Conservation (phyloP, 2,329 filamentous ascomycete genomes). For the Fusarium sublunatum region DNA sequence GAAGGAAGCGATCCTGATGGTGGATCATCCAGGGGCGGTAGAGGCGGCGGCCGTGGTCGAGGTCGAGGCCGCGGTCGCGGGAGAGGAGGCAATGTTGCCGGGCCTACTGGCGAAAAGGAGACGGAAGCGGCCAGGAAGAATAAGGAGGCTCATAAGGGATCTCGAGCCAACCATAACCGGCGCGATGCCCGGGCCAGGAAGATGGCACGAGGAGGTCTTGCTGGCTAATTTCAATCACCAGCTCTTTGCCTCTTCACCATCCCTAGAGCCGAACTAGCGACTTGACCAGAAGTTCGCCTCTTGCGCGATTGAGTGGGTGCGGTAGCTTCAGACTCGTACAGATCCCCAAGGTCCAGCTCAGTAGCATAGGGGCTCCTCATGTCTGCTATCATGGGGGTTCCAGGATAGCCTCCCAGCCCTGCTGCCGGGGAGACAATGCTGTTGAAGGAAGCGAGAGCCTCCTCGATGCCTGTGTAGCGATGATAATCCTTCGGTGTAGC, state of each 20-base stretch:
- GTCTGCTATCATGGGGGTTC: conserved; percentile 50
- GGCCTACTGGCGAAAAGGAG: conserved; percentile 74
- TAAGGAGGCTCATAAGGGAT: conserved; percentile 86
- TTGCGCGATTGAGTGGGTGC: conserved; percentile 34
- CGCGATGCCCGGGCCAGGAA: conserved; percentile 76
- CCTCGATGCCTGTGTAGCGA: conserved; percentile 51
- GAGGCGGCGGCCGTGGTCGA: conserved; percentile 59
- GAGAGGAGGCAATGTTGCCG: conserved; percentile 70
- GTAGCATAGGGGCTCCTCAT: conserved; percentile 55
- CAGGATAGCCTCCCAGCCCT: conserved; percentile 18
- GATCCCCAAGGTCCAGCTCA: conserved; percentile 51
- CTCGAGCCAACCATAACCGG: conserved; percentile 86
- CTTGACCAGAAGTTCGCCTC: conserved; percentile 15
- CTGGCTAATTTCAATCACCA: conserved; percentile 45
- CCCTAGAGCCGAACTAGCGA: conserved; percentile 1
- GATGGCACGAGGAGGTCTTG: conserved; percentile 66
- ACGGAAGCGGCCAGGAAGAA: conserved; percentile 76
- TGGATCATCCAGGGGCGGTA: conserved; percentile 58
- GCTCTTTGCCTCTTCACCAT: conserved; percentile 39
- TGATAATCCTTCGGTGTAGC: conserved; percentile 55
- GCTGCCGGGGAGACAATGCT: conserved; percentile 43
- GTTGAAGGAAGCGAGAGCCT: conserved; percentile 51
- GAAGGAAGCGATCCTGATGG: conserved; percentile 66
- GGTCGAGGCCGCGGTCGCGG: conserved; percentile 63
- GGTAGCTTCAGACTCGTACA: conserved; percentile 33